Conservation (phyloP, 495 filamentous ascomycete genomes). For the Penicillium lividum region DNA sequence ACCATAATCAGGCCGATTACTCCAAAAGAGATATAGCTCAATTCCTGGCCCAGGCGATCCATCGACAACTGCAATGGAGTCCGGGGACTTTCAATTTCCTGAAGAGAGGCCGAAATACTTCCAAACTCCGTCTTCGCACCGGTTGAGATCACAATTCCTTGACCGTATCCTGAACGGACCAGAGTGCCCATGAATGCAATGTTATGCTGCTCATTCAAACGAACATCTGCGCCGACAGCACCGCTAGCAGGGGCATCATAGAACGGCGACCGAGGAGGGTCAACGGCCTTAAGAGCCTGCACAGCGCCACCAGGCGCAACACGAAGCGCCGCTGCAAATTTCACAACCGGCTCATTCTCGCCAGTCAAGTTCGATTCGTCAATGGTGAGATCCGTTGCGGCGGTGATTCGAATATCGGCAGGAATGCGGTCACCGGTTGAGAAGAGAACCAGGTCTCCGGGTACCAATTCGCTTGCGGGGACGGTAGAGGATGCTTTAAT, state of each 20-base stretch:
- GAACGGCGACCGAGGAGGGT: slow-evolving; percentile 55
- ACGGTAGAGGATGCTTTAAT: slow-evolving; percentile 80
- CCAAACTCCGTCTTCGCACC: slow-evolving; percentile 93
- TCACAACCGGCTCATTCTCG: slow-evolving; percentile 88
- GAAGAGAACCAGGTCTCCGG: slow-evolving; percentile 89
- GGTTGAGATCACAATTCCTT: slow-evolving; percentile 93
- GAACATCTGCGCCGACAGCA: slow-evolving; percentile 63
- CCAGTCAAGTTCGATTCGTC: slow-evolving; percentile 98
- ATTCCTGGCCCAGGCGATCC: slow-evolving; percentile 89
- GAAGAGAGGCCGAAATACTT: slow-evolving; percentile 88
- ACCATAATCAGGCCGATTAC: slow-evolving; percentile 92
- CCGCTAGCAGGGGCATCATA: slow-evolving; percentile 63
- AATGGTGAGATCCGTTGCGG: slow-evolving; percentile 82
- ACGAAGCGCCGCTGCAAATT: slow-evolving; percentile 64
- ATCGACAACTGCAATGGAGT: slow-evolving; percentile 95
- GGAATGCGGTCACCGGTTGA: slow-evolving; percentile 95
- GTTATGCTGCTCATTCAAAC: slow-evolving; percentile 69
- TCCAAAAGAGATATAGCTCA: slow-evolving; percentile 93
- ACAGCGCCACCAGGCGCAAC: slow-evolving; percentile 20
- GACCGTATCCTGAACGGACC: slow-evolving; percentile 93
- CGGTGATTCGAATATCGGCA: slow-evolving; percentile 92
- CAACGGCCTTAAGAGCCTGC: slow-evolving; percentile 29
- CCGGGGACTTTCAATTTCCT: slow-evolving; percentile 90
- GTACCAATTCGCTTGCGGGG: slow-evolving; percentile 81
- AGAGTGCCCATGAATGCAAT: slow-evolving; percentile 99